Base-by-base conservation (phyloP, 2,329 filamentous ascomycete genomes). In the Penicillium decumbens region DNA sequence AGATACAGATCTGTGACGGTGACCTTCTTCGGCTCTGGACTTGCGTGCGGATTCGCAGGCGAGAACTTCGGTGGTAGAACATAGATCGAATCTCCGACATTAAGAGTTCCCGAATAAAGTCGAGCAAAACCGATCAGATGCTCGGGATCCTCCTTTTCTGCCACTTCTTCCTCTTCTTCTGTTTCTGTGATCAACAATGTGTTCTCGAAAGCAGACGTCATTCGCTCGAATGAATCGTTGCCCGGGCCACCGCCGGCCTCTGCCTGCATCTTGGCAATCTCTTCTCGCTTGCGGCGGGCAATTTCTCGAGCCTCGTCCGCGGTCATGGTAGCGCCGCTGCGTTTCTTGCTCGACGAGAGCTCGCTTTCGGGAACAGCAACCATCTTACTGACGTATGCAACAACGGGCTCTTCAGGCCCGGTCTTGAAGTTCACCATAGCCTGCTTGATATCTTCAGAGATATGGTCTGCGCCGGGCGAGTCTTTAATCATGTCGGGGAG, bases 301-400 rank as follows among this genome's bases (percentile, higher is more conserved):
- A 96, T 73, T 55, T 96, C 91, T 57, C 88, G 78, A 3, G 93
- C 93, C 71, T 97, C 93, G 55, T 95, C 93, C 1, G 89, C 87
- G 33, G 82, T 95, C 63, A 97, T 79, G 38, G 84, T 73, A 18
- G 73, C 83, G 0, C 85, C 85, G 13, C 83, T 79, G 40, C 89
- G 80, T 69, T 87, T 95, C 20, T 69, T 70, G 68, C 95, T 95
- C 45, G 92, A 82, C 0, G 89, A 88, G 4, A 98, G 76, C 61
- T 98, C 92, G 69, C 89, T 96, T 64, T 95, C 89, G 0, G 90
- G 92, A 10, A 98, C 80, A 0, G 93, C 93, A 1, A 97, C 88
- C 90, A 98, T 96, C 69, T 98, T 98, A 73, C 92, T 97, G 53
- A 98, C 88, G 58, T 95, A 98, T 7, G 89, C 92, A 1, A 98